Evolutionary conservation across 192 early-diverging fungal species (phyloP), one percentile per base, ranked within the genome.

Genomic region (Umbelopsis vinacea): DNA sequence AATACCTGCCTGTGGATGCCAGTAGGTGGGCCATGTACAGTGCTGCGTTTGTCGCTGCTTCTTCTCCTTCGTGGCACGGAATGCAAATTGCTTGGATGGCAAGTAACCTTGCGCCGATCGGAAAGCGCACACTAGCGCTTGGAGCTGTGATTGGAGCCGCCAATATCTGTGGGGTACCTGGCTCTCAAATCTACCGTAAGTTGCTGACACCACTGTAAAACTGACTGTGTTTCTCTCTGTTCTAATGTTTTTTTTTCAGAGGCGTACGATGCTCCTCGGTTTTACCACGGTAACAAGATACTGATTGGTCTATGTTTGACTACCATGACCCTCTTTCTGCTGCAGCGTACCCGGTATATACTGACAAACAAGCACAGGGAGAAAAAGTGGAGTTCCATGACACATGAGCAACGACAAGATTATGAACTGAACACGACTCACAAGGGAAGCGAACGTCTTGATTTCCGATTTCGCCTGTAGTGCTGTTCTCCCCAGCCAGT

Each of bases 361-460:
- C 48, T 68, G 17, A 55, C 87, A 9, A 90, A 89, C 79, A 74
- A 71, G n/a, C 55, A 50, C 24, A 74, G 89, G 11, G 83, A 81
- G 17, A 66, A 67, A 40, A 83, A 76, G 40, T 89, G 88, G 81
- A 74, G 79, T 37, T 53, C 68, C 4, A 75, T 85, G 81, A 83
- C 85, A 6, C 68, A 74, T 3, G 71, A 84, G 17, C 83, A 90
- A 66, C 82, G 83, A 75, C 81, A 67, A 8, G 45, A 83, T 29
- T 90, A 90, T 63, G 37, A 80, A 29, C 70, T 76, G 19, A 89
- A 77, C 17, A 89, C 88, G 1, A 82, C 55, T 1, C 75, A 87
- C 48, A n/a, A 71, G 26, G 67, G 67, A 21, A 68, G 46, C 6
- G 67, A 68, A 15, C 67, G 67, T 4, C 23, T 68, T 22, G 67